Conservation (phyloP, 495 filamentous ascomycete genomes). For the Neurospora sublineolata region DNA sequence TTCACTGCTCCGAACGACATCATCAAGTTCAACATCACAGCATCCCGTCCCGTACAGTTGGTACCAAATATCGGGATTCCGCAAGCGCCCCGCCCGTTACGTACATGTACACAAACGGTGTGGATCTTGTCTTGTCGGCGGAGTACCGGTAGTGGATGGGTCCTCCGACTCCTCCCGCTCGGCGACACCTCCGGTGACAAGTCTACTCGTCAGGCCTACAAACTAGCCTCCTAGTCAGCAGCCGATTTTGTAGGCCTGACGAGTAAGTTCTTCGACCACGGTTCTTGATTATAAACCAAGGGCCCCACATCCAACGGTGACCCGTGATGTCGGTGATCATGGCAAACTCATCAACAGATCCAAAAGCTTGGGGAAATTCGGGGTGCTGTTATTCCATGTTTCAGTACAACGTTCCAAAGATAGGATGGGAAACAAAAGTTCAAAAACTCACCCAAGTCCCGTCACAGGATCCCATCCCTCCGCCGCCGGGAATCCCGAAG, state of each 20-base stretch:
- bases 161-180: not conserved
- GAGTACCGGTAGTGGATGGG: no score
- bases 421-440: not conserved
- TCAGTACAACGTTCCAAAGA: not conserved
- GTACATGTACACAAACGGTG: not conserved
- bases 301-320: not conserved
- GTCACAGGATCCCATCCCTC: constrained; percentile 55
- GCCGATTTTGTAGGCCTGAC: no score
- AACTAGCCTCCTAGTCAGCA: no score
- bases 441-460: constrained; percentile 36
- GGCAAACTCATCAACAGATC: constrained; percentile 10
- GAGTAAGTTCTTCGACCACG: not conserved
- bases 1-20: not conserved
- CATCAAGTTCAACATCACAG: not conserved
- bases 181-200: not conserved
- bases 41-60: not conserved
- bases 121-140: not conserved
- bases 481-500: constrained; percentile 40
- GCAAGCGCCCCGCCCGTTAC: not conserved
- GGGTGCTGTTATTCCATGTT: constrained; percentile 1
- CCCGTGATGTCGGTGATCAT: not conserved
- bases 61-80: not conserved
- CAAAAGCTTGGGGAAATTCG: constrained; percentile 10
- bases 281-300: not conserved
- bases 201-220: not conserved